Conservation (phyloP, 495 filamentous ascomycete genomes). For the Talaromyces stipitatus region DNA sequence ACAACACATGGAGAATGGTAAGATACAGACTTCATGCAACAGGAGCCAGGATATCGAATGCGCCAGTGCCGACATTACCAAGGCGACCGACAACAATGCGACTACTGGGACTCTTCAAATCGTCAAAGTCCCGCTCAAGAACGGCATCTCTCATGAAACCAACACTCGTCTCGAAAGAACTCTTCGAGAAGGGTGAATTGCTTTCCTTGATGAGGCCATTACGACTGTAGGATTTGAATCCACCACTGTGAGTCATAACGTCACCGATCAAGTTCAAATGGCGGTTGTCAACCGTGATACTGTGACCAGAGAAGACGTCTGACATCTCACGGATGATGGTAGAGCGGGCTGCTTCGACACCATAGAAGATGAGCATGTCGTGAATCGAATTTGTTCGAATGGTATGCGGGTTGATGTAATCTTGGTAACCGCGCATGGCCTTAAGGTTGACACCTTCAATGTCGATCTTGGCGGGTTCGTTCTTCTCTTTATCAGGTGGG, state of each 20-base stretch:
- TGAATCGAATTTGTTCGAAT: conserved; percentile 90
- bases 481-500: conserved; percentile 51
- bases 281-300: conserved; percentile 85
- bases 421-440: conserved; percentile 81
- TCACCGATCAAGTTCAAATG: conserved; percentile 95
- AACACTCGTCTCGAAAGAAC: conserved; percentile 97
- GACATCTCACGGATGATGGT: conserved; percentile 84
- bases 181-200: conserved; percentile 88
- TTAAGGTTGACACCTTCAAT: conserved; percentile 83
- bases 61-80: conserved; percentile 78
- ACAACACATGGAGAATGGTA: not conserved
- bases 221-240: conserved; percentile 84
- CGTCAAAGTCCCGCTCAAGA: conserved; percentile 81
- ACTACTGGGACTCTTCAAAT: conserved; percentile 74
- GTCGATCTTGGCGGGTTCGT: conserved; percentile 51
- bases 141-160: conserved; percentile 89
- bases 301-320: conserved; percentile 82
- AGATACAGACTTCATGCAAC: conserved; percentile 30
- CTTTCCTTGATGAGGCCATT: conserved; percentile 71
- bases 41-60: conserved; percentile 79
- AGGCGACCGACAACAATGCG: conserved; percentile 82
- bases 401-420: conserved; percentile 77
- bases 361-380: conserved; percentile 75
- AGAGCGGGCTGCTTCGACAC: conserved; percentile 83
- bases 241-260: conserved; percentile 86